phyloP scores from a whole-genome alignment of 1,139 yeast genomes.

The Hanseniaspora sp. region DNA sequence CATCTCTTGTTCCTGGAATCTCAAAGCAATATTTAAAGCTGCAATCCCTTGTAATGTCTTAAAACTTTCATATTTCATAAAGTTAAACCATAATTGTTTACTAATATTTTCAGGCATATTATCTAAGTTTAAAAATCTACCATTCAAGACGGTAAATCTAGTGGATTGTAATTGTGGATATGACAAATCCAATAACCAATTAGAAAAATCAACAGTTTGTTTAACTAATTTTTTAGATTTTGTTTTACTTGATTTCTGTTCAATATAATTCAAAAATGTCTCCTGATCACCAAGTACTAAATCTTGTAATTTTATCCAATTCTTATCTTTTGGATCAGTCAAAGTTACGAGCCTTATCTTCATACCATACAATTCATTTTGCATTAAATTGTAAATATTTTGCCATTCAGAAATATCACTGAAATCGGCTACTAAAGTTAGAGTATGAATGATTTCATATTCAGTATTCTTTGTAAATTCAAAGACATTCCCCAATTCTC shows the following conservation, averaged over 20 bases:
- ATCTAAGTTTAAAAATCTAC: conserved; percentile 26
- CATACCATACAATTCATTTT: conserved; percentile 24
- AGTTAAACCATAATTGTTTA: conserved; percentile 37
- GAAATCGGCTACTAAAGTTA: conserved; percentile 27
- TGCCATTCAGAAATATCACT: conserved; percentile 20
- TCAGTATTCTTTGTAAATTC: conserved; percentile 18
- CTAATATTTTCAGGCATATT: conserved; percentile 21
- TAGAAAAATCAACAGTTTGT: conserved; percentile 1
- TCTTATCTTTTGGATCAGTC: conserved; percentile 19
- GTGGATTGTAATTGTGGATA: conserved; percentile 15
- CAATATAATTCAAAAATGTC: neutral
- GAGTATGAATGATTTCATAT: conserved; percentile 25
- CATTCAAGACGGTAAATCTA: conserved; percentile 26
- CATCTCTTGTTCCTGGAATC: conserved; percentile 17
- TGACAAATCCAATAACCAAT: conserved; percentile 25
- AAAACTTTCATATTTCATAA: conserved; percentile 44
- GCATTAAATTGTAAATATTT: conserved; percentile 21
- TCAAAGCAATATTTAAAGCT: conserved; percentile 22
- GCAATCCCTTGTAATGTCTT: conserved; percentile 41
- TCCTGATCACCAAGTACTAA: neutral
- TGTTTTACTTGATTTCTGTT: neutral
- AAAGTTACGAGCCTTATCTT: conserved; percentile 25
- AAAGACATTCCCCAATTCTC: conserved; percentile 17
- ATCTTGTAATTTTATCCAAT: conserved; percentile 21
- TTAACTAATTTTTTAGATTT: neutral